phyloP scores from a whole-genome alignment of 768 basidiomycete genomes.

The Melanogaster broomeanus region DNA sequence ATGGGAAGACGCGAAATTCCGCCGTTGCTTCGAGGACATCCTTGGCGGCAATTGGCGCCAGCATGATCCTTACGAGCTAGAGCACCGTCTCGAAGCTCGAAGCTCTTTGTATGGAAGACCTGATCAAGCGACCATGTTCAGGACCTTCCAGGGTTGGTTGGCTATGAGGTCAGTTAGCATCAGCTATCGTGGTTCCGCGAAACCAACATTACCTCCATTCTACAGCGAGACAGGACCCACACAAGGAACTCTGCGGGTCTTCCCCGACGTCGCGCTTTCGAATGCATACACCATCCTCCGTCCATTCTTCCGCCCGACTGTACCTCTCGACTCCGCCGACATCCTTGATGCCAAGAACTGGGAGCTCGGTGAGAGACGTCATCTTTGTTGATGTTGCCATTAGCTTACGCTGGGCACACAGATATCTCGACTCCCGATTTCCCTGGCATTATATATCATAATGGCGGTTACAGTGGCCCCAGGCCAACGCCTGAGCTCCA shows the following conservation, averaged over 20 bases:
- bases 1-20: slow-evolving; percentile 64
- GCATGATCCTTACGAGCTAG: slow-evolving; percentile 69
- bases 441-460: slow-evolving; percentile 43
- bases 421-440: slow-evolving; percentile 52
- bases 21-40: slow-evolving; percentile 62
- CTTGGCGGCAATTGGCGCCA: slow-evolving; percentile 60
- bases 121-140: slow-evolving; percentile 53
- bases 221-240: slow-evolving; percentile 63
- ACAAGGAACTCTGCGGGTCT: slow-evolving; percentile 70
- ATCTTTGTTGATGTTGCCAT: slow-evolving; percentile 23
- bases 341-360: slow-evolving; percentile 54
- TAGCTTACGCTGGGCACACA: slow-evolving; percentile 20
- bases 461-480: slow-evolving; percentile 38
- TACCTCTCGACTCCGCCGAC: slow-evolving; percentile 39
- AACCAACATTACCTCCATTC: not conserved
- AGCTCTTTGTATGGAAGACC: slow-evolving; percentile 64
- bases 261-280: slow-evolving; percentile 63
- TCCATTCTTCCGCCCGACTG: slow-evolving; percentile 68
- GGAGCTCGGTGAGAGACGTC: slow-evolving; percentile 41
- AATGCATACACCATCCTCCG: slow-evolving; percentile 75
- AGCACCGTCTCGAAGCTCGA: slow-evolving; percentile 57
- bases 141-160: slow-evolving; percentile 80
- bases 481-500: slow-evolving; percentile 55
- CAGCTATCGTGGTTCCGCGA: not conserved
- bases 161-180: slow-evolving; percentile 52